Conservation (phyloP, 805 yeast genomes). For the Schizosaccharomyces octosporus region DNA sequence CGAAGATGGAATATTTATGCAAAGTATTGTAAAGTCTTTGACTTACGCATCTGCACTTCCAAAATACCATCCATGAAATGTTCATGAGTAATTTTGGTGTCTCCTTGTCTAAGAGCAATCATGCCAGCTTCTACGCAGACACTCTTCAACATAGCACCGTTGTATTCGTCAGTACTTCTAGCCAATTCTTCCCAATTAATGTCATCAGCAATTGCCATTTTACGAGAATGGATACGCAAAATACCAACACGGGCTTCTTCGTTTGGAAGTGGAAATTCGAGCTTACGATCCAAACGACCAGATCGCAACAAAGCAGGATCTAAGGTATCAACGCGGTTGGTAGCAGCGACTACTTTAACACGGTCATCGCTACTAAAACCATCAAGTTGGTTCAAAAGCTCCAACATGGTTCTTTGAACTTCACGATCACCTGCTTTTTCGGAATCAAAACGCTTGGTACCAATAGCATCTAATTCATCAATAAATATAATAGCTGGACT, state of each 20-base stretch:
- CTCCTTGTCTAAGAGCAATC: conserved; percentile 94
- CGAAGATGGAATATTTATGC: neutral
- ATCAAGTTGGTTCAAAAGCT: conserved; percentile 83
- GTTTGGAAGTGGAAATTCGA: conserved; percentile 91
- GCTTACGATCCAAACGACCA: conserved; percentile 91
- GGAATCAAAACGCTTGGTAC: conserved; percentile 92
- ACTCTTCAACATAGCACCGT: conserved; percentile 96
- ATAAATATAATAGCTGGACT: conserved; percentile 95
- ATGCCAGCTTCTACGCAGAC: conserved; percentile 98
- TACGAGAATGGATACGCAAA: conserved; percentile 88
- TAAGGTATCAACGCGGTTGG: conserved; percentile 88
- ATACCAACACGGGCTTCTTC: conserved; percentile 96
- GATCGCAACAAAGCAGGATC: conserved; percentile 97
- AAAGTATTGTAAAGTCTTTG: conserved; percentile 27
- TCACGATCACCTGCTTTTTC: conserved; percentile 95
- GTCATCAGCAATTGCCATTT: conserved; percentile 74
- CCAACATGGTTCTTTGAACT: conserved; percentile 98
- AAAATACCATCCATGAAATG: conserved; percentile 95
- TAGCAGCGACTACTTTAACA: conserved; percentile 92
- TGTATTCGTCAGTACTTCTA: conserved; percentile 91
- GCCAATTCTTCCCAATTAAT: conserved; percentile 97
- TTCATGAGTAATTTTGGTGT: conserved; percentile 75
- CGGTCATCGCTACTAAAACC: conserved; percentile 95
- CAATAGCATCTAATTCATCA: conserved; percentile 96
- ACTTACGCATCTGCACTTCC: conserved; percentile 93